phyloP scores from a whole-genome alignment of 140 eudicot species.

The Anethum foeniculum region DNA sequence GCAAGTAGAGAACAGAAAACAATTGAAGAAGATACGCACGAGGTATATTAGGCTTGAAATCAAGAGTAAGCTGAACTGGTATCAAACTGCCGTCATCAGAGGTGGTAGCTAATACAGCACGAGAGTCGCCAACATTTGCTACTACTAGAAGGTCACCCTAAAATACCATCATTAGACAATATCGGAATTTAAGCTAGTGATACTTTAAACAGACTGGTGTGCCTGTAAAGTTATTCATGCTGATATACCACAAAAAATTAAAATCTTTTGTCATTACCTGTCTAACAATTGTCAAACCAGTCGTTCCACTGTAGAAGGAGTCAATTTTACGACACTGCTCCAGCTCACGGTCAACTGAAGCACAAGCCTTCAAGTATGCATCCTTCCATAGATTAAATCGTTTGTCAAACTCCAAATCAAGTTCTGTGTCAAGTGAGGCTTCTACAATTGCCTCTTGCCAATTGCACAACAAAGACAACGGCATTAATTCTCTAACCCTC shows the following conservation, averaged over 20 bases:
- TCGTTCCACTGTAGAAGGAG: conserved; percentile 78
- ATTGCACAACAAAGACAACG: conserved; percentile 60
- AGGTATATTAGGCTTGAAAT: conserved; percentile 92
- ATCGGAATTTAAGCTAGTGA: background rate
- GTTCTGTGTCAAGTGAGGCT: conserved; percentile 47
- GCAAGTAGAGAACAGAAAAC: background rate
- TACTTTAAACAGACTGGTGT: background rate
- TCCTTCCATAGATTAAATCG: conserved; percentile 64
- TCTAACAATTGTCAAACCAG: conserved; percentile 68
- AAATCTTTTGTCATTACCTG: conserved; percentile 45
- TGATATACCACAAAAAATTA: background rate
- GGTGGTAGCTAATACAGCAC: conserved; percentile 75
- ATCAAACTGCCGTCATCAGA: conserved; percentile 50
- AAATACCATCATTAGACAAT: conserved; percentile 7
- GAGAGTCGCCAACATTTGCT: conserved; percentile 95
- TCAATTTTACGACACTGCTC: conserved; percentile 59
- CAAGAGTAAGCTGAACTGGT: conserved; percentile 69
- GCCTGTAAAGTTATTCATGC: background rate
- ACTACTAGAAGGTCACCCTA: conserved; percentile 73
- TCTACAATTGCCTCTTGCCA: conserved; percentile 80
- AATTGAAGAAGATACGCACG: conserved; percentile 37
- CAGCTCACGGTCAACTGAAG: conserved; percentile 67
- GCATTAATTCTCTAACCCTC: conserved; percentile 65
- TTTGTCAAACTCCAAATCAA: conserved; percentile 48
- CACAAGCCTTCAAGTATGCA: conserved; percentile 72